These are phyloP conservation scores for Alternaria dauci DNA, from an alignment of 2,329 filamentous ascomycete species.

Conservation along the genomic window DNA sequence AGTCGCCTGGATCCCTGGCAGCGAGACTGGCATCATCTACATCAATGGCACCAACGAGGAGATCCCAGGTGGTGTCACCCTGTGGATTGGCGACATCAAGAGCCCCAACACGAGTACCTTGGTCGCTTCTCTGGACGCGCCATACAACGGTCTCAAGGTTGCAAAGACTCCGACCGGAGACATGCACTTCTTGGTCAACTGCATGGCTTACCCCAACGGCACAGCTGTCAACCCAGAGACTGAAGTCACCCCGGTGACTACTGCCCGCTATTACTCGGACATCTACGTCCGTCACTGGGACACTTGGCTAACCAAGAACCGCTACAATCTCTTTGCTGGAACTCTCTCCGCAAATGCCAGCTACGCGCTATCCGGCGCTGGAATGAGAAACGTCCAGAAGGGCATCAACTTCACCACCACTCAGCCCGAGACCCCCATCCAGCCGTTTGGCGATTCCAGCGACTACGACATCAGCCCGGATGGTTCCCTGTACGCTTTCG, in stretches of 20 bases:
- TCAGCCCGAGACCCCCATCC: constrained; percentile 71
- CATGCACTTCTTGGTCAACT: constrained; percentile 61
- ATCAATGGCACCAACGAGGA: constrained; percentile 71
- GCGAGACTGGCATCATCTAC: constrained; percentile 65
- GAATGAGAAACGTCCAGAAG: constrained; percentile 65
- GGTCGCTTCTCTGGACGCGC: constrained; percentile 55
- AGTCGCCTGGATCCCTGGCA: constrained; percentile 46
- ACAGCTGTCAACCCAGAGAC: constrained; percentile 72
- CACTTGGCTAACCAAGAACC: constrained; percentile 72
- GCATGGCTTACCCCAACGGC: constrained; percentile 73
- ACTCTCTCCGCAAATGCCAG: constrained; percentile 56
- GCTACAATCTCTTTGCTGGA: constrained; percentile 77
- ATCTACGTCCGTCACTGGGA: constrained; percentile 88
- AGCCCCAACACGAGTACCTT: constrained; percentile 40
- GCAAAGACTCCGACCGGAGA: constrained; percentile 50
- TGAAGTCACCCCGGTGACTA: constrained; percentile 66
- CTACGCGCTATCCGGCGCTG: constrained; percentile 40
- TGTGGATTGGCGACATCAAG: constrained; percentile 48
- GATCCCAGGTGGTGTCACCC: constrained; percentile 44
- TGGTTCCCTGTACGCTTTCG: constrained; percentile 69
- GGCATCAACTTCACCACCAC: constrained; percentile 64
- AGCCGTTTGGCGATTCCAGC: constrained; percentile 77
- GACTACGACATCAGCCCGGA: constrained; percentile 77
- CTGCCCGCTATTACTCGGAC: constrained; percentile 74
- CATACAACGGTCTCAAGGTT: constrained; percentile 61